These are phyloP conservation scores for Meira nashicola DNA, from an alignment of 1,284 basidiomycete species.

Conservation along the genomic window DNA sequence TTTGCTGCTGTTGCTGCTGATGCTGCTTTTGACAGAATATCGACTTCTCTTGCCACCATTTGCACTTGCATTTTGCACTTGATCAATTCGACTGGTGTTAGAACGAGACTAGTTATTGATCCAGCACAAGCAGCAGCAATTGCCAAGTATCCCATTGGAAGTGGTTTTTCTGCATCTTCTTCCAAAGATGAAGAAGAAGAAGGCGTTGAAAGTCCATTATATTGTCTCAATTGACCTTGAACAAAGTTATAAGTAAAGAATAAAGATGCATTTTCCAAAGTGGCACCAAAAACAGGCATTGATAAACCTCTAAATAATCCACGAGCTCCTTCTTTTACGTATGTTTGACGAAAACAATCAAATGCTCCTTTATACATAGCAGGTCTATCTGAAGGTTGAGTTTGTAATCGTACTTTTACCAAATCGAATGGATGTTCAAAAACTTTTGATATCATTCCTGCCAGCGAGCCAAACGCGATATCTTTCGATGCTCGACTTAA, in stretches of 20 bases:
- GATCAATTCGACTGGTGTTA: slow-evolving; percentile 86
- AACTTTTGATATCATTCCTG: slow-evolving; percentile 49
- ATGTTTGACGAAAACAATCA: slow-evolving; percentile 42
- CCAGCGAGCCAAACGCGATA: slow-evolving; percentile 46
- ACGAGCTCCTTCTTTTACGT: slow-evolving; percentile 39
- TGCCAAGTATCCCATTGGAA: slow-evolving; percentile 62
- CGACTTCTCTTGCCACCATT: slow-evolving; percentile 38
- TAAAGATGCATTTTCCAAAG: slow-evolving; percentile 79
- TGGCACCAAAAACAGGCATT: slow-evolving; percentile 81
- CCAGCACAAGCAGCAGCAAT: slow-evolving; percentile 76
- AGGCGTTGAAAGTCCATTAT: slow-evolving; percentile 16
- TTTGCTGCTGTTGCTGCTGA: slow-evolving; percentile 1
- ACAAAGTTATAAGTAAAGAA: slow-evolving; percentile 82
- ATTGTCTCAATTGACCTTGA: slow-evolving; percentile 62
- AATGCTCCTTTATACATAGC: slow-evolving; percentile 24
- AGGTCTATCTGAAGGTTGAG: slow-evolving; percentile 29
- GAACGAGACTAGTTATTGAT: slow-evolving; percentile 71
- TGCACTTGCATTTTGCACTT: slow-evolving; percentile 96
- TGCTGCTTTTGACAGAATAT: not conserved
- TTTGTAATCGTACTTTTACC: slow-evolving; percentile 50
- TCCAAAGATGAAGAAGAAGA: slow-evolving; percentile 39
- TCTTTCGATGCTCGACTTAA: slow-evolving; percentile 46
- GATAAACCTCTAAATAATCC: slow-evolving; percentile 63
- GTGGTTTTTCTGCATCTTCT: slow-evolving; percentile 47
- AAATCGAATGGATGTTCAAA: slow-evolving; percentile 52